Evolutionary conservation across 164 flowering plant species (phyloP).

Genomic region (Vitis riparia): DNA sequence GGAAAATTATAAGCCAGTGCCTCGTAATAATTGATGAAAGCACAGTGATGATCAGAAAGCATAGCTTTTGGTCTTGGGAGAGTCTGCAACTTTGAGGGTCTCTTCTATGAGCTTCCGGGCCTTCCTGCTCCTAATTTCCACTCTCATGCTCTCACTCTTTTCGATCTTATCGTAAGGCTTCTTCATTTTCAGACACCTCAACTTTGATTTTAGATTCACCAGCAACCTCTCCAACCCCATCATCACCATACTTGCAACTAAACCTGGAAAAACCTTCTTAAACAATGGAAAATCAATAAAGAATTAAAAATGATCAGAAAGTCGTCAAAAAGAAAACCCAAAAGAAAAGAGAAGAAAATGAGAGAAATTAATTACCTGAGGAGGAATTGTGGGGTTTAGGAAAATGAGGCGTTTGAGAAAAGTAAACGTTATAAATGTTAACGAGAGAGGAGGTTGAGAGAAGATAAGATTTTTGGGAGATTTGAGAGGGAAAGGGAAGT

Average conservation of each 20-base stretch:
- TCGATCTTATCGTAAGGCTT: slow-evolving; percentile 67
- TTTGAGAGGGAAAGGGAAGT: slow-evolving; percentile 6
- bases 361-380: neutral
- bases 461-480: neutral
- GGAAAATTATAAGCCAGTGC: neutral
- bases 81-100: slow-evolving; percentile 74
- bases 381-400: neutral
- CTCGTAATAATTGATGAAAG: neutral
- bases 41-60: slow-evolving; percentile 31
- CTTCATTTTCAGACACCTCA: slow-evolving; percentile 50
- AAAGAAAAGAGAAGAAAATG: neutral
- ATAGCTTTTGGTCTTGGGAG: slow-evolving; percentile 47
- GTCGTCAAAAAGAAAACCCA: neutral
- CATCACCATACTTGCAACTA: slow-evolving; percentile 30
- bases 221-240: slow-evolving; percentile 57
- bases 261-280: neutral
- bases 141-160: slow-evolving; percentile 87
- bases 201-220: slow-evolving; percentile 53
- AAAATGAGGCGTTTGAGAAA: neutral
- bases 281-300: neutral
- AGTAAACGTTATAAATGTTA: too few relatives aligned
- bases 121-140: slow-evolving; percentile 70
- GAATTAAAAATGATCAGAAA: neutral
- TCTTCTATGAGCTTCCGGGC: slow-evolving; percentile 65
- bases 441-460: too few relatives aligned